Conservation (phyloP, 2,329 filamentous ascomycete species). For the Lasiodiplodia hormozganensis region DNA sequence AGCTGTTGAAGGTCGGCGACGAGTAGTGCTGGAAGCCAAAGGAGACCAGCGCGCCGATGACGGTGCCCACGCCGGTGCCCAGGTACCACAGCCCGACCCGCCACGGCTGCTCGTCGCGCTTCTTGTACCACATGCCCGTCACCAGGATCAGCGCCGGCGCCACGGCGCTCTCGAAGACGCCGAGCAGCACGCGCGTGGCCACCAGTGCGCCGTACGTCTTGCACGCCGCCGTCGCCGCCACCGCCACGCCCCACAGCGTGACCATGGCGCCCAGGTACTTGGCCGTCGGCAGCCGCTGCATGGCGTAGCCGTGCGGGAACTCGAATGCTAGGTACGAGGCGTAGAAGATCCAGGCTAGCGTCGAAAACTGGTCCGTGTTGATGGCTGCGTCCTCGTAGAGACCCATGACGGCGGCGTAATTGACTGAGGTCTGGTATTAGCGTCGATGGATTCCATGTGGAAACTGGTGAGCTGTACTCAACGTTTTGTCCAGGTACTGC, state of each 20-base stretch:
- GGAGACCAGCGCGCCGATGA: constrained; percentile 47
- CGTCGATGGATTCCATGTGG: constrained; percentile 11
- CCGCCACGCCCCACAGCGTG: constrained; percentile 56
- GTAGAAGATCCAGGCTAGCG: constrained; percentile 46
- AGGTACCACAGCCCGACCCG: constrained; percentile 72
- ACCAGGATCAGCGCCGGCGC: constrained; percentile 63
- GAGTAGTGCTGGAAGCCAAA: constrained; percentile 46
- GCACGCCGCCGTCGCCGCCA: constrained; percentile 57
- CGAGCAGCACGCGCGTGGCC: constrained; percentile 58
- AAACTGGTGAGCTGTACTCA: constrained; percentile 26
- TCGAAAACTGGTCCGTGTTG: constrained; percentile 44
- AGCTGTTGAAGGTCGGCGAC: constrained; percentile 34
- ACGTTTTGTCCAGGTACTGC: constrained; percentile 41
- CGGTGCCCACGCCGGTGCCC: constrained; percentile 62
- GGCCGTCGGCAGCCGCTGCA: constrained; percentile 61
- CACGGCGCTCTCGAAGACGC: constrained; percentile 62
- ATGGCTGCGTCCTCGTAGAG: constrained; percentile 46
- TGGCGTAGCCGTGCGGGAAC: constrained; percentile 54
- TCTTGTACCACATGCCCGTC: constrained; percentile 63
- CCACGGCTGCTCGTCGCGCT: constrained; percentile 63
- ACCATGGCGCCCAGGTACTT: constrained; percentile 58
- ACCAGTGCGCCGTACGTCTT: constrained; percentile 60
- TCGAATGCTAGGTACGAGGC: constrained; percentile 48
- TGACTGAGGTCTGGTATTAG: constrained; percentile 39
- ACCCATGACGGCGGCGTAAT: constrained; percentile 53